A percentile compares a stretch with the other conserved stretches of the same genome.
Conservation (phyloP, 305 asterid species). For the Petunia hybrid region DNA sequence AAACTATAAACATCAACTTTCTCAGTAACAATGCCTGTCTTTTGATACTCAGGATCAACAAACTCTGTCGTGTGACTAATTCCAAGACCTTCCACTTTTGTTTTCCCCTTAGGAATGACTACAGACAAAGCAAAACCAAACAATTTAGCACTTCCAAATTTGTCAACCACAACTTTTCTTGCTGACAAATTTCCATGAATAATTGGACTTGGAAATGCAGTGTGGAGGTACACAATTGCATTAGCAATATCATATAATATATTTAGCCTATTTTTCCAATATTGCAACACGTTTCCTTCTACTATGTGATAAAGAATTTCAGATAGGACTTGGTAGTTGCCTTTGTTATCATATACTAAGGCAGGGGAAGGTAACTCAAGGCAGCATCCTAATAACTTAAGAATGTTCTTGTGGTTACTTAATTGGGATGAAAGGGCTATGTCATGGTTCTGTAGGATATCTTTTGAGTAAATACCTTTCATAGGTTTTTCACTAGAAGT, state of each 20-base stretch:
- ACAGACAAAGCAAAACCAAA: constrained; percentile 29
- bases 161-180: constrained; percentile 21
- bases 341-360: no score
- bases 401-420: no score
- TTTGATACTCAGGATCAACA: constrained; percentile 21
- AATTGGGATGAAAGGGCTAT: no score
- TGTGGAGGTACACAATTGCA: constrained; percentile 37
- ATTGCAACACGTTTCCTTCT: no score
- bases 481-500: no score
- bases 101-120: constrained; percentile 33
- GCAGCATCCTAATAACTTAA: no score
- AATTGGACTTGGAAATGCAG: constrained; percentile 35
- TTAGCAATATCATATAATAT: background rate
- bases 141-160: constrained; percentile 35
- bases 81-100: background rate
- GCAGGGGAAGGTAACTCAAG: no score
- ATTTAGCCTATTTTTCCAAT: no score
- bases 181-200: constrained; percentile 26
- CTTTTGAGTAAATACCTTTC: no score
- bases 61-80: background rate
- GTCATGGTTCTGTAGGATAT: no score
- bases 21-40: constrained; percentile 9
- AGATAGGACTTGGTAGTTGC: no score
- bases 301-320: no score
- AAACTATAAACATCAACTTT: constrained; percentile 30